Base-by-base conservation (phyloP, 1,139 yeast species). In the Magnusiomyces tetraspermus region DNA sequence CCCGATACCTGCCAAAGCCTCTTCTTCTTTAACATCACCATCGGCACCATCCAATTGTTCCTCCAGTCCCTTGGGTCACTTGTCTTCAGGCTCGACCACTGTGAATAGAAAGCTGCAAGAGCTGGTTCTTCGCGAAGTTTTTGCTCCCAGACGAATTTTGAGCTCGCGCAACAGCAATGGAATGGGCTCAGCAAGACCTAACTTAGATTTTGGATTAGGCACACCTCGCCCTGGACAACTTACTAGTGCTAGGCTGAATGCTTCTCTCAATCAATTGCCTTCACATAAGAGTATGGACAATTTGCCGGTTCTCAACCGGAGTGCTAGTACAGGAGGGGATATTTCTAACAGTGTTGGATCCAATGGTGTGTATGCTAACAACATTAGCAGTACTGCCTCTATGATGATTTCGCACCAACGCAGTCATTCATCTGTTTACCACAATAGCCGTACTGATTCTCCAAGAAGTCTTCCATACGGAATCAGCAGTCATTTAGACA, bases 91-190 rank as follows among this genome's bases (percentile, higher is more conserved):
- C 0, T 75, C 85, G 1, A 83, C 92, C 0, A 76, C 77, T 1
- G 80, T 83, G 11, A 84, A 84, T 63, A 74, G 79, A 22, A 77
- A 79, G 59, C 68, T 84, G 24, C 82, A 83, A 58, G 89, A 83
- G 58, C 68, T 80, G 51, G 85, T 84, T 0, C 64, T 84, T 31
- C 76, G 78, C 48, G 92, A 84, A 62, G 90, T 83, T 1, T 83
- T 84, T 69, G 82, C 84, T 0, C 83, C 83, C 3, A 41, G 57
- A 38, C 48, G 38, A 13, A 28, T 45, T 21, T 13, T 24, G 36
- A n/a, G 40, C 41, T 48, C 19, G 24, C 36, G 41, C 15, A 17
- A n/a, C 40, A 36, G 33, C 11, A 6, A 28, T 28, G 11, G n/a
- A n/a, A n/a, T n/a, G n/a, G n/a, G 33, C 33, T 8, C 33, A 28